Percentiles rank a stretch among this genome's conserved stretches.
Conservation (phyloP, 163 green algal genomes). For the Smithsoniella earleae region DNA sequence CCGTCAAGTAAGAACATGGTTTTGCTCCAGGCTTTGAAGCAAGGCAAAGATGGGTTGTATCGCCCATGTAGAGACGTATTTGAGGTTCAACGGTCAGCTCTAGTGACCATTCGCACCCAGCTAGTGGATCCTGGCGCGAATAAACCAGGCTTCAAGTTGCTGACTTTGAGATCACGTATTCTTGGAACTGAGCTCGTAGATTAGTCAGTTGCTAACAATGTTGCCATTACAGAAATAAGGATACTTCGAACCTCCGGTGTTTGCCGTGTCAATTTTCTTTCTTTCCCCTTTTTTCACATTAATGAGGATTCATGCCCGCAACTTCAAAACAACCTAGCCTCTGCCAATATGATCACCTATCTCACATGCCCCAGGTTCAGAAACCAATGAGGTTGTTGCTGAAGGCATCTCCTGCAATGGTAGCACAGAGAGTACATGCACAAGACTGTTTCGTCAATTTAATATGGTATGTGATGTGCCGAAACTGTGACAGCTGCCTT, state of each 20-base stretch:
- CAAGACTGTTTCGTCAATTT: no score
- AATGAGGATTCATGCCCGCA: neutral
- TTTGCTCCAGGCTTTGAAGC: constrained; percentile 45
- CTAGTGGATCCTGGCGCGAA: neutral
- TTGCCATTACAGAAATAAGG: no score
- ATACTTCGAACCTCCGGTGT: neutral
- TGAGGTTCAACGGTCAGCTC: neutral
- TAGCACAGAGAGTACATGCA: no score
- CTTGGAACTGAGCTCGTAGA: constrained; percentile 31
- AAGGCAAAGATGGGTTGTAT: constrained; percentile 52
- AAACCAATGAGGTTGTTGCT: no score
- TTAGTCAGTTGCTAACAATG: neutral
- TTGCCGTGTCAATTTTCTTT: neutral
- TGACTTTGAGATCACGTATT: constrained; percentile 49
- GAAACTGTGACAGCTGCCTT: no score
- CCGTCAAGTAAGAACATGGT: constrained; percentile 26
- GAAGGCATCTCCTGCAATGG: no score
- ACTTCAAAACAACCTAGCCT: neutral
- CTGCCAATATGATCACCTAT: no score
- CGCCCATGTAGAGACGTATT: constrained; percentile 34
- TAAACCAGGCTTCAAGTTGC: constrained; percentile 44
- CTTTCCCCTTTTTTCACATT: neutral
- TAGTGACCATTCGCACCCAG: neutral
- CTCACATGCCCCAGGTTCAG: no score
- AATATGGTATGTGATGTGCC: no score